phyloP scores from a whole-genome alignment of 2,329 filamentous ascomycete species.

The Diaporthe citriasiana region DNA sequence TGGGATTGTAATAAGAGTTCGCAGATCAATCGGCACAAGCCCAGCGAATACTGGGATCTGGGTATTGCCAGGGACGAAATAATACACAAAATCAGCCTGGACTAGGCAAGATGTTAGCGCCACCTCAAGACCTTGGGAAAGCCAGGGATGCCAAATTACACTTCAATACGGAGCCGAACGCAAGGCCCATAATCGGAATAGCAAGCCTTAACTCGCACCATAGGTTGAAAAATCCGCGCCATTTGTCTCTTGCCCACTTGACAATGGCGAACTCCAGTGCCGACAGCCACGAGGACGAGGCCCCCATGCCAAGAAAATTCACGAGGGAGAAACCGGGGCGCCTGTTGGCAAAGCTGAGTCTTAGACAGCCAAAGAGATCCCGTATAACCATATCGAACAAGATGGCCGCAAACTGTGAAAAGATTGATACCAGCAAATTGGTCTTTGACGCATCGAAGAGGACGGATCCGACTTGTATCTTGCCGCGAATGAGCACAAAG shows the following conservation, averaged over 20 bases:
- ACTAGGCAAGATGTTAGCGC: neutral
- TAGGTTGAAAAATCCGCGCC: conserved; percentile 2
- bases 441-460: conserved; percentile 16
- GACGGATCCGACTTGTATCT: conserved; percentile 9
- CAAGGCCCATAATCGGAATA: conserved; percentile 7
- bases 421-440: conserved; percentile 10
- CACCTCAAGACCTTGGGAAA: neutral
- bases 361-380: conserved; percentile 16
- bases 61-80: conserved; percentile 3
- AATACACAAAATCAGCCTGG: conserved; percentile 10
- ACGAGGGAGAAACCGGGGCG: neutral
- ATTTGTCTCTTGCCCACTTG: neutral
- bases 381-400: conserved; percentile 20
- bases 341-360: neutral
- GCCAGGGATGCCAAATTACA: neutral
- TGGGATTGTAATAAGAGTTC: conserved; percentile 4
- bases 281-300: conserved; percentile 4
- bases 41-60: neutral
- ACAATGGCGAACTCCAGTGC: neutral
- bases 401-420: conserved; percentile 10
- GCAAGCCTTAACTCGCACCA: conserved; percentile 19
- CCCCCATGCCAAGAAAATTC: conserved; percentile 7
- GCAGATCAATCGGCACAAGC: conserved; percentile 4
- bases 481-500: conserved; percentile 8
- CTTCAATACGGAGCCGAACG: conserved; percentile 12